phyloP scores from a whole-genome alignment of 192 early-diverging fungal genomes.

The Gaertneriomyces sp. region DNA sequence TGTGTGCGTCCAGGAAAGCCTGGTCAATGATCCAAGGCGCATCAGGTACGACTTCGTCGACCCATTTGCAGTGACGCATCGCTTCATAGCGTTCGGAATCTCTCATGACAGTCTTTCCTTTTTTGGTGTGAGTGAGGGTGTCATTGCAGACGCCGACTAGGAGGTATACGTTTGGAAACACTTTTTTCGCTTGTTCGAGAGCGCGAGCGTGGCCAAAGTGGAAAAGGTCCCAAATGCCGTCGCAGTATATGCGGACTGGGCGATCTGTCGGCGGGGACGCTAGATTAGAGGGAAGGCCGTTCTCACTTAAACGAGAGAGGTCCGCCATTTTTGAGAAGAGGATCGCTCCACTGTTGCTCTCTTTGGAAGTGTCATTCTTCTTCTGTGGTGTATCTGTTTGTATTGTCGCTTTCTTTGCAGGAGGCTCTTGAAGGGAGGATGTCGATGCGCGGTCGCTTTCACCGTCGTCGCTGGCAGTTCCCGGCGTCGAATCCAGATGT shows the following conservation, averaged over 20 bases:
- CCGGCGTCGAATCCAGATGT: neutral
- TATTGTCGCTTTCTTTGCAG: neutral
- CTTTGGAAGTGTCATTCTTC: neutral
- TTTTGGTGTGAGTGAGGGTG: constrained; percentile 31
- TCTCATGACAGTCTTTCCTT: constrained; percentile 86
- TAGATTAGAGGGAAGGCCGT: constrained; percentile 21
- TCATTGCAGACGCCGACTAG: constrained; percentile 52
- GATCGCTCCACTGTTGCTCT: constrained; percentile 10
- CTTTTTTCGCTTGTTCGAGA: constrained; percentile 79
- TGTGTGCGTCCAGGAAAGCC: constrained; percentile 73
- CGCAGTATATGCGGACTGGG: constrained; percentile 73
- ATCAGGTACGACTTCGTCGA: constrained; percentile 80
- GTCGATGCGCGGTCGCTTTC: neutral
- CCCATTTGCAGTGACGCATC: constrained; percentile 92
- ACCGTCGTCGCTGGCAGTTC: neutral
- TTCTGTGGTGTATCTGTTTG: neutral
- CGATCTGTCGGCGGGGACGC: constrained; percentile 26
- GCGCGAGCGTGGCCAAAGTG: constrained; percentile 80
- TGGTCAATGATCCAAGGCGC: constrained; percentile 80
- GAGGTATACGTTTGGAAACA: constrained; percentile 70
- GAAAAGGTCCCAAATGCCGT: constrained; percentile 83
- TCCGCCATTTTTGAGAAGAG: constrained; percentile 19
- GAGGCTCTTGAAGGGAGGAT: neutral
- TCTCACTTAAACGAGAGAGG: neutral
- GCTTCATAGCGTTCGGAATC: constrained; percentile 88